A percentile compares a stretch with the other conserved stretches of the same genome.
These are phyloP conservation scores for Fusarium sambucinum DNA, from an alignment of 2,329 filamentous ascomycete genomes.

Conservation along the genomic window DNA sequence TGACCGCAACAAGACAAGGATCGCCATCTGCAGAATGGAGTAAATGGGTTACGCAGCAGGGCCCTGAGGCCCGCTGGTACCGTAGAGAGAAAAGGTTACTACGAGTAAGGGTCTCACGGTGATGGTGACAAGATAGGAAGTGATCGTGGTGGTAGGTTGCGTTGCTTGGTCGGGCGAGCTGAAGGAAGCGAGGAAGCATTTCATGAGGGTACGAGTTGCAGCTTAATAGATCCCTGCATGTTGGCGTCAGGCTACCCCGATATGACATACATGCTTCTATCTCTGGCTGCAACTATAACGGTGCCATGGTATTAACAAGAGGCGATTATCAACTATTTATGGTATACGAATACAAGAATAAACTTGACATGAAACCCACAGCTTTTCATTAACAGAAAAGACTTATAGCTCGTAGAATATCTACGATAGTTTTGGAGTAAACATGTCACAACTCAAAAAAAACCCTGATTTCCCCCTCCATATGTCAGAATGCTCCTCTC, in stretches of 20 bases:
- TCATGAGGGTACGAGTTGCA: conserved; percentile 26
- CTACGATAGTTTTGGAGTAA: background rate
- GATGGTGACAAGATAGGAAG: conserved; percentile 25
- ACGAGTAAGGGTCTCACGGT: conserved; percentile 27
- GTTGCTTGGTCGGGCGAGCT: conserved; percentile 27
- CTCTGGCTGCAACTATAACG: conserved; percentile 7
- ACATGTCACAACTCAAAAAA: conserved; percentile 11
- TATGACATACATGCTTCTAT: conserved; percentile 19
- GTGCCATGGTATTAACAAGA: conserved; percentile 12
- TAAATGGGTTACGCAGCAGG: conserved; percentile 30
- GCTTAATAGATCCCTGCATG: conserved; percentile 42
- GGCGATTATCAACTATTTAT: conserved; percentile 22
- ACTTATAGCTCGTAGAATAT: background rate
- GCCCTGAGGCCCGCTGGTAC: conserved; percentile 29
- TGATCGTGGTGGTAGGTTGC: conserved; percentile 22
- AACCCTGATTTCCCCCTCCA: conserved; percentile 15
- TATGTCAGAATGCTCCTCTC: background rate
- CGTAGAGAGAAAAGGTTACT: background rate
- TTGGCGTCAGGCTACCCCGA: conserved; percentile 29
- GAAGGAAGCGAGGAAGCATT: conserved; percentile 7
- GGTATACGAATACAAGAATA: conserved; percentile 6
- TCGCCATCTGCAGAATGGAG: conserved; percentile 9
- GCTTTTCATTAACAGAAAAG: background rate
- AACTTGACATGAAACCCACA: background rate
- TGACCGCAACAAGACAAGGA: conserved; percentile 32